A percentile compares a stretch with the other conserved stretches of the same genome.
These are phyloP conservation scores for Rheum nobile DNA, from an alignment of 148 eudicot genomes.

Conservation along the genomic window DNA sequence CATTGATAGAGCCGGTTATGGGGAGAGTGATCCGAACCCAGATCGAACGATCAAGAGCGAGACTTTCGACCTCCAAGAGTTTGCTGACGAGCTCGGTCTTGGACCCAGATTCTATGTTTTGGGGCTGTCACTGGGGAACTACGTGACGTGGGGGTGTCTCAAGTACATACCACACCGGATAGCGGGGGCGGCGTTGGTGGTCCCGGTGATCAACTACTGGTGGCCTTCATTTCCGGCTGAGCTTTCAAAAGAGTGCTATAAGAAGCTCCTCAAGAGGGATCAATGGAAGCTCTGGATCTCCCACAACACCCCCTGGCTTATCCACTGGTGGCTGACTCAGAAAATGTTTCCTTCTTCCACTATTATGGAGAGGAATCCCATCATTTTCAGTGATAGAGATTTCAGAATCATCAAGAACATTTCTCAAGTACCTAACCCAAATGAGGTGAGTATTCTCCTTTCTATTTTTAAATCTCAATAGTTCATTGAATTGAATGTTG, in stretches of 20 bases:
- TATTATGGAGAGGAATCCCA: slow-evolving; percentile 17
- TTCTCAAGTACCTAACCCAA: slow-evolving; percentile 10
- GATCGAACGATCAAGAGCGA: slow-evolving; percentile 23
- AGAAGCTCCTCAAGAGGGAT: slow-evolving; percentile 13
- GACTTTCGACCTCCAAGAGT: slow-evolving; percentile 24
- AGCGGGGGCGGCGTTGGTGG: slow-evolving; percentile 22
- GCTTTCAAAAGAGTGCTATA: not conserved
- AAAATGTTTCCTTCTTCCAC: slow-evolving; percentile 18
- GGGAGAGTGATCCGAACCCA: slow-evolving; percentile 30
- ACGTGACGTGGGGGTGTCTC: slow-evolving; percentile 22
- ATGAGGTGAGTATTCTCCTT: slow-evolving; percentile 5
- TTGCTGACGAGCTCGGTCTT: slow-evolving; percentile 22
- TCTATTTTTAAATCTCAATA: too few relatives aligned
- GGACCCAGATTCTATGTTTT: slow-evolving; percentile 23
- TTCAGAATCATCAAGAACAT: slow-evolving; percentile 2
- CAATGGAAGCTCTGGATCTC: slow-evolving; percentile 16
- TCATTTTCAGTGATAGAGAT: slow-evolving; percentile 14
- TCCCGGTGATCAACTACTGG: slow-evolving; percentile 27
- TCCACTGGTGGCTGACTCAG: slow-evolving; percentile 20
- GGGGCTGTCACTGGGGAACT: slow-evolving; percentile 22
- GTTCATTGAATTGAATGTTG: not conserved
- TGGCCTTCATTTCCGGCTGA: slow-evolving; percentile 28
- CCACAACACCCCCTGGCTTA: slow-evolving; percentile 17
- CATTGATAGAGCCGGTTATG: slow-evolving; percentile 8
- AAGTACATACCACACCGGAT: slow-evolving; percentile 26